phyloP scores from a whole-genome alignment of 2,329 filamentous ascomycete species.

The Lasiodiplodia gonubiensis region DNA sequence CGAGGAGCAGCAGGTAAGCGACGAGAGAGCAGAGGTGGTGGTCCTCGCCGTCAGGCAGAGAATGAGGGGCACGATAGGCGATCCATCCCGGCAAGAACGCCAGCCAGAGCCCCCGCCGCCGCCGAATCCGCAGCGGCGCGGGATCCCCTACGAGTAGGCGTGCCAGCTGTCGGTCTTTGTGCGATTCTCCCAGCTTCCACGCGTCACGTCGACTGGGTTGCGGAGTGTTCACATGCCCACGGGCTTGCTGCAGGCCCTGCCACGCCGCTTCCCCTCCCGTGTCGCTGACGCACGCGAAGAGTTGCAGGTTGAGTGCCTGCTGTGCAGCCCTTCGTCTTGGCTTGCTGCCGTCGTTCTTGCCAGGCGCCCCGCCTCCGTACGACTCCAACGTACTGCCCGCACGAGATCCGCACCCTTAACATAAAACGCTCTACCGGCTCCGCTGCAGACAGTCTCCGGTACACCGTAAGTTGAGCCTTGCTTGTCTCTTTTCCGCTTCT shows the following conservation, averaged over 20 bases:
- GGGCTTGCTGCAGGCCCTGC: slow-evolving; percentile 2
- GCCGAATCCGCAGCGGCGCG: background rate
- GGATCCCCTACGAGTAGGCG: background rate
- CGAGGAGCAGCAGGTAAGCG: slow-evolving; percentile 17
- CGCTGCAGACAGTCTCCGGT: background rate
- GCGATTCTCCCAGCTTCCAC: slow-evolving; percentile 18
- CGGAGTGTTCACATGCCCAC: slow-evolving; percentile 7
- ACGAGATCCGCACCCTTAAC: slow-evolving; percentile 8
- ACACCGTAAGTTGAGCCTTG: slow-evolving; percentile 6
- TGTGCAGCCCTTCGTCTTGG: background rate
- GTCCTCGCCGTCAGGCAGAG: slow-evolving; percentile 18
- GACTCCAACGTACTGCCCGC: slow-evolving; percentile 9
- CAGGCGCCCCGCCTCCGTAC: slow-evolving; percentile 20
- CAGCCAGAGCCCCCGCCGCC: slow-evolving; percentile 16
- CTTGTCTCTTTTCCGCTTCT: background rate
- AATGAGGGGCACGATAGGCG: slow-evolving; percentile 20
- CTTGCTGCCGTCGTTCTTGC: slow-evolving; percentile 5
- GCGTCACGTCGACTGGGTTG: background rate
- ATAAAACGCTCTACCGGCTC: background rate
- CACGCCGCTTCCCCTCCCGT: background rate
- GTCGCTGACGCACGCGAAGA: slow-evolving; percentile 12
- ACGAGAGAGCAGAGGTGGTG: slow-evolving; percentile 13
- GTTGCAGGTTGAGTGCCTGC: background rate
- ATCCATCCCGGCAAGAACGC: slow-evolving; percentile 21
- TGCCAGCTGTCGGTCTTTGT: background rate